These are phyloP conservation scores for Ettlia oleoabundans DNA, from an alignment of 139 green algal species.

Conservation along the genomic window DNA sequence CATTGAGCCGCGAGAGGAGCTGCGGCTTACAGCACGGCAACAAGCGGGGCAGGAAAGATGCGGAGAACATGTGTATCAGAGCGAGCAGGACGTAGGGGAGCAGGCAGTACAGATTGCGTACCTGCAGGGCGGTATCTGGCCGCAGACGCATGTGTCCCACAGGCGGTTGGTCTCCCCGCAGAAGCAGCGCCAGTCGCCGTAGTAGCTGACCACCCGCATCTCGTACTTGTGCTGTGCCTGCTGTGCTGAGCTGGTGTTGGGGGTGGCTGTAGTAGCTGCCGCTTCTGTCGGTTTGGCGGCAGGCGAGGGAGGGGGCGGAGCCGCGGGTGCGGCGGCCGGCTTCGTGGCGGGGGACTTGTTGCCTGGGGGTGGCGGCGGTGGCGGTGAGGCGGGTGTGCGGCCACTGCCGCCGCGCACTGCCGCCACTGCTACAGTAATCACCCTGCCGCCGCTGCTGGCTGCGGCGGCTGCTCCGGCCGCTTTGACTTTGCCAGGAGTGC, in stretches of 20 bases:
- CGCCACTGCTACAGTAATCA: constrained; percentile 23
- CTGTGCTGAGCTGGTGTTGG: neutral
- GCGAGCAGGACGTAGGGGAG: too few relatives aligned
- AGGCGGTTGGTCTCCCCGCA: constrained; percentile 47
- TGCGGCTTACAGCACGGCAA: too few relatives aligned
- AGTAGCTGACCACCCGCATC: constrained; percentile 55
- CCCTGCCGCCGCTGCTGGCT: constrained; percentile 5
- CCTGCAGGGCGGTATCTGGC: constrained; percentile 47
- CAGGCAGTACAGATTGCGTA: neutral
- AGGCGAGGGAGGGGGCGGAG: neutral
- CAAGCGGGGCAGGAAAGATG: too few relatives aligned
- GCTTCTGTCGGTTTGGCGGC: neutral
- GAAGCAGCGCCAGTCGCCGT: constrained; percentile 56
- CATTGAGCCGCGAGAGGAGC: too few relatives aligned
- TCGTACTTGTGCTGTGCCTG: constrained; percentile 19
- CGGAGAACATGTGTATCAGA: too few relatives aligned
- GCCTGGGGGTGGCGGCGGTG: neutral
- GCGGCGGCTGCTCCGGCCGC: neutral
- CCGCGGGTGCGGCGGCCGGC: neutral
- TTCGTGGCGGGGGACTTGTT: neutral
- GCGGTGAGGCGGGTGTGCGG: neutral
- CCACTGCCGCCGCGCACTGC: neutral
- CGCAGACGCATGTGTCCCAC: constrained; percentile 58
- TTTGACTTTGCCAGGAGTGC: constrained; percentile 27
- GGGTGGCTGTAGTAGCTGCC: neutral